phyloP scores from a whole-genome alignment of 805 yeast species.

The Candida broadrunensis region DNA sequence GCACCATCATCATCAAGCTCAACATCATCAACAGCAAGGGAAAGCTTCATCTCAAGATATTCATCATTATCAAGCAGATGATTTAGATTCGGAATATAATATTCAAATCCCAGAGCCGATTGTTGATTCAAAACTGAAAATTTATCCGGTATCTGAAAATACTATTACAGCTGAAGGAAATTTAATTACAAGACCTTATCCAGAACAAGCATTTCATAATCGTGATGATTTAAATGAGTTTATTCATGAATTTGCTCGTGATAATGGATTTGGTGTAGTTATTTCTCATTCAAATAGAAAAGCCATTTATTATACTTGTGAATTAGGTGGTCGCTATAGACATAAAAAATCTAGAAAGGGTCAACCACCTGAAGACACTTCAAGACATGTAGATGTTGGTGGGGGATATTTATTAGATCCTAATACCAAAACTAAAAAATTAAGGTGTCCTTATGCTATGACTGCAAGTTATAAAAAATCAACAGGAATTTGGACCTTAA shows the following conservation, averaged over 20 bases:
- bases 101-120: conserved; percentile 47
- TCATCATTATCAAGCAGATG: conserved; percentile 3
- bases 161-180: conserved; percentile 48
- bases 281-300: conserved; percentile 58
- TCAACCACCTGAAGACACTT: conserved; percentile 11
- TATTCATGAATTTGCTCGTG: conserved; percentile 54
- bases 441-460: conserved; percentile 58
- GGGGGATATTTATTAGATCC: conserved; percentile 37
- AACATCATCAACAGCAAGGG: conserved; percentile 6
- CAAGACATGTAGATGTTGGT: conserved; percentile 23
- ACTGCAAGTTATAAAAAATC: conserved; percentile 52
- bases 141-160: conserved; percentile 42
- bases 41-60: conserved; percentile 3
- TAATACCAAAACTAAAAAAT: conserved; percentile 47
- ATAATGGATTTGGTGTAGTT: conserved; percentile 57
- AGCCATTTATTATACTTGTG: conserved; percentile 59
- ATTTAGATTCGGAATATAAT: conserved; percentile 36
- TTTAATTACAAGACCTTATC: conserved; percentile 52
- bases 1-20: conserved; percentile 8
- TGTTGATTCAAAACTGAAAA: conserved; percentile 39
- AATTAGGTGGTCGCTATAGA: conserved; percentile 54
- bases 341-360: conserved; percentile 41
- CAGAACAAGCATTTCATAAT: conserved; percentile 49
- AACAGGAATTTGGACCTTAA: conserved; percentile 49
- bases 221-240: conserved; percentile 51